Evolutionary conservation across 345 rosid species (phyloP), one percentile per base, ranked within the genome.

Genomic region (Turnera subulata): DNA sequence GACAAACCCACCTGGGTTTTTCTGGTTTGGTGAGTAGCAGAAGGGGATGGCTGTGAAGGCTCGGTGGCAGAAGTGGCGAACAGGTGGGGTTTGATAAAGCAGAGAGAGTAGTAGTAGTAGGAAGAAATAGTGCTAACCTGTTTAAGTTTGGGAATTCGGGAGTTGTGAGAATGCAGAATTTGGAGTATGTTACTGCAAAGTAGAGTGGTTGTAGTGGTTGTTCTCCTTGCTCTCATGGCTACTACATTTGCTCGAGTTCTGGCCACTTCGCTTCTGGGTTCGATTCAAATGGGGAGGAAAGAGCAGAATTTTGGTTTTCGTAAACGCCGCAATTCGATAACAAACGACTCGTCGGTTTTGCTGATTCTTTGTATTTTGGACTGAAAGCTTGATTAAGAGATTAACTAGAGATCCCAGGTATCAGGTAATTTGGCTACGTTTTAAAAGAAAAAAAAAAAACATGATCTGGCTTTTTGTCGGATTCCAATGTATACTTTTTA

Each of bases 161-260:
- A 45, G 42, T 40, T 67, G 59, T 67, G 59, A 56, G 46, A 33
- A 20, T 59, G 67, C 75, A 81, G 50, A 61, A 62, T 64, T 62
- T 45, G 71, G 52, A 72, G 67, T 80, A 75, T 77, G 58, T 66
- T 69, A 60, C 0, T 61, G 64, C 43, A 17, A 32, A 39, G 50
- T 39, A 45, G 2, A n/a, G n/a, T n/a, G 20, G 11, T 18, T 19
- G 12, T 46, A 9, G 22, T 18, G 20, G 22, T 46, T 46, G n/a
- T n/a, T n/a, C n/a, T n/a, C n/a, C 49, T 19, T 9, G 21, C 19
- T 46, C 19, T 18, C 49, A 46, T 46, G 49, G 22, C 20, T 46
- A n/a, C n/a, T n/a, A 17, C 49, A 19, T 17, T 19, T 46, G 22
- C 22, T 19, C 11, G 20, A 21, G 18, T n/a, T n/a, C n/a, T n/a